Base-by-base conservation (phyloP, 495 filamentous ascomycete genomes). In the Recurvomyces mirabilis region DNA sequence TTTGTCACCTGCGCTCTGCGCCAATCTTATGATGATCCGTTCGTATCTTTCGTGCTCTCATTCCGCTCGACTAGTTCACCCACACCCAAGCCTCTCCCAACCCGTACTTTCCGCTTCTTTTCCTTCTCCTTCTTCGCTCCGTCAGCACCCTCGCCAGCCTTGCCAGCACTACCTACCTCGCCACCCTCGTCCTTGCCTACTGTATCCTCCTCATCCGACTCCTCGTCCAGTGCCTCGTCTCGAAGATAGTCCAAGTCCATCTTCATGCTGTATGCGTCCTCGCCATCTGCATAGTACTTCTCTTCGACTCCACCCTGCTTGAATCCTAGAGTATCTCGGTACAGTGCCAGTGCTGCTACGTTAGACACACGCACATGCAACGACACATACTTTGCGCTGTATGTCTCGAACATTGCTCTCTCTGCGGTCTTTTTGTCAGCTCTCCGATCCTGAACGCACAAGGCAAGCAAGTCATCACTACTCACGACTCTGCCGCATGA, bases 231-330 rank as follows among this genome's bases (percentile, higher is more conserved):
- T 62, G 63, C 58, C 54, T 57, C 54, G 53, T 63, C 58, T 56
- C 68, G 57, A 53, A 88, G 71, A 42, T 71, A 68, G 22, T 69
- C 65, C 32, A 98, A 69, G 55, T 95, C 83, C 62, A 88, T 79
- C 54, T 77, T 79, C 91, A 98, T 98, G 53, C 78, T 80, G 58
- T 79, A 93, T 26, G 91, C 91, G 71, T 98, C 89, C 67, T 98
- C 91, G 37, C 87, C 88, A 65, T 96, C 91, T 30, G 91, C 91
- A 60, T 98, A 98, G 77, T 98, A 98, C 64, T 91, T 94, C 51
- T 71, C 57, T 68, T 96, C 91, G 12, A 85, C 77, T 64, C 86
- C 91, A 51, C 93, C 87, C 40, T 83, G 81, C 60, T 83, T 77
- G 70, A 98, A 98, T 33, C 84, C 80, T 1, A 98, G 74, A 1